These are phyloP conservation scores for Edaphochlamys debaryana DNA, from an alignment of 139 green algal genomes.

Conservation along the genomic window DNA sequence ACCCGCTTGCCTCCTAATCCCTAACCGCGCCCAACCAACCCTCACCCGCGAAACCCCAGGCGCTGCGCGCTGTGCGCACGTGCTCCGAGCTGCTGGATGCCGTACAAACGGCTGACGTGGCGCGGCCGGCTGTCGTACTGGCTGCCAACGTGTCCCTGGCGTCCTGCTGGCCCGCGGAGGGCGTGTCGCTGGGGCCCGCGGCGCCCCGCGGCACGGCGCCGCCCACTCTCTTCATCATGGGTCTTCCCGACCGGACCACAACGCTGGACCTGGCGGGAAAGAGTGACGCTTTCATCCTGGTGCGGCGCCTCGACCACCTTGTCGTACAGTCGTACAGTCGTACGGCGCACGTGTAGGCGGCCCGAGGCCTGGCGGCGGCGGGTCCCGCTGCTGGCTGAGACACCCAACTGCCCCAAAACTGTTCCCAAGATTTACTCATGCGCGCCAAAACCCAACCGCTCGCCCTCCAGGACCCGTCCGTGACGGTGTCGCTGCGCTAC, in stretches of 20 bases:
- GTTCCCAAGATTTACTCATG: no score
- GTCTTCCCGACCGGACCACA: not conserved
- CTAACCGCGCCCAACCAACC: no score
- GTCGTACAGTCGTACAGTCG: no score
- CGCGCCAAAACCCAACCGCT: no score
- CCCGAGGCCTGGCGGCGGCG: no score
- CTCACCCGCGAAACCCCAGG: no score
- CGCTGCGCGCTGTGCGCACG: not conserved
- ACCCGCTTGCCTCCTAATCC: no score
- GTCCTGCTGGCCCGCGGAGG: constrained; percentile 6
- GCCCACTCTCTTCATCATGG: not conserved
- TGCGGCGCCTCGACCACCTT: no score
- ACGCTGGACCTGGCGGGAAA: constrained; percentile 1
- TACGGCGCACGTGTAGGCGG: no score
- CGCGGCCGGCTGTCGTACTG: not conserved
- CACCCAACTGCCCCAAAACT: no score
- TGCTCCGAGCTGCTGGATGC: not conserved
- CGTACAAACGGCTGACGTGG: not conserved
- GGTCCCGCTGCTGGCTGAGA: no score
- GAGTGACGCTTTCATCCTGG: not conserved
- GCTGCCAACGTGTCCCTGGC: not conserved
- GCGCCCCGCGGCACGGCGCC: no score
- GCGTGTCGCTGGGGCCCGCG: not conserved
- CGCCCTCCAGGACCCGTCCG: not conserved
- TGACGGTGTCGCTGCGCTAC: not conserved